Conservation (phyloP, 139 green algal species). For the Chlorella sp. region DNA sequence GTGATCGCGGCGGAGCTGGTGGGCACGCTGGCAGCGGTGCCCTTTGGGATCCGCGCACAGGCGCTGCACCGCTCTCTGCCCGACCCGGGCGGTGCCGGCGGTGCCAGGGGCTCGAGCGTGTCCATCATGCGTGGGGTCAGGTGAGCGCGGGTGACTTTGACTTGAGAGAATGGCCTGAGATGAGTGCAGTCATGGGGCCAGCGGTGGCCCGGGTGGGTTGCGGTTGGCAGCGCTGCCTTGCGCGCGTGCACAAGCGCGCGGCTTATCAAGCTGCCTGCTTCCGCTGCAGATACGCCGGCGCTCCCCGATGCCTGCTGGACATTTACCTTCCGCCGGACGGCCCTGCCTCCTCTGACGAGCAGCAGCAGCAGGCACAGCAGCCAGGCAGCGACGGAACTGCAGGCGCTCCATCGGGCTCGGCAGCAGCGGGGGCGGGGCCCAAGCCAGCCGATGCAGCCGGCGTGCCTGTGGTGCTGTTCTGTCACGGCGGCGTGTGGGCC, state of each 20-base stretch:
- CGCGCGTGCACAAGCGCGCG: too few relatives aligned
- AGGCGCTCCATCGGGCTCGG: not conserved
- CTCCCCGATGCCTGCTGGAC: constrained; percentile 60
- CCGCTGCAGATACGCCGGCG: constrained; percentile 54
- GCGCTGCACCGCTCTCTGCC: constrained; percentile 44
- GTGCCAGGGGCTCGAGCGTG: constrained; percentile 10
- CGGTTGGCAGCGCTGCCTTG: too few relatives aligned
- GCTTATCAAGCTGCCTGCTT: too few relatives aligned
- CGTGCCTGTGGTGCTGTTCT: constrained; percentile 75
- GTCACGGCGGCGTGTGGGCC: constrained; percentile 83
- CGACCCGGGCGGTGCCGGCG: constrained; percentile 12
- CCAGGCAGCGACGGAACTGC: not conserved
- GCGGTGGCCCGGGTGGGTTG: too few relatives aligned
- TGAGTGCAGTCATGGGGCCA: too few relatives aligned
- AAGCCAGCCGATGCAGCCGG: not conserved
- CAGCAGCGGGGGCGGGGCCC: not conserved
- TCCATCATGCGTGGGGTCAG: constrained; percentile 35
- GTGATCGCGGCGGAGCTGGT: constrained; percentile 49
- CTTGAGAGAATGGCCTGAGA: not conserved
- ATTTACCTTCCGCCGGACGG: constrained; percentile 60
- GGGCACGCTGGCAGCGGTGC: constrained; percentile 40
- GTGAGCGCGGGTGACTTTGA: not conserved
- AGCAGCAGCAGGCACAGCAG: constrained; percentile 3
- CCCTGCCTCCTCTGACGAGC: not conserved
- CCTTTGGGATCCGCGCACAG: constrained; percentile 48